Evolutionary conservation across 768 basidiomycete species (phyloP).

Genomic region (Pleurotus platypus): DNA sequence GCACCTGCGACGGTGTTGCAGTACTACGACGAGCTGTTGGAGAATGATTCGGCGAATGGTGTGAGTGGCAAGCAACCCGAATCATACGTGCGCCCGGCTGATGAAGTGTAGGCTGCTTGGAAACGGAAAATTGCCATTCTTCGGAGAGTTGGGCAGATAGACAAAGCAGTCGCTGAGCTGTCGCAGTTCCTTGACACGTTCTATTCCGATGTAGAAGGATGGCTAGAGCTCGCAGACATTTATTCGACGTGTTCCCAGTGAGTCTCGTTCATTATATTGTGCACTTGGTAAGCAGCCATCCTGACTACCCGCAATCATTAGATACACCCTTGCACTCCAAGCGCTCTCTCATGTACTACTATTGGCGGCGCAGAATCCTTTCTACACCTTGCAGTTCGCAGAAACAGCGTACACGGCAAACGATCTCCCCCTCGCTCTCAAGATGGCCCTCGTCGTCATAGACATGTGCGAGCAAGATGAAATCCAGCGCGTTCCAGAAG

Average conservation of each 20-base stretch:
- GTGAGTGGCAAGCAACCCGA: conserved; percentile 38
- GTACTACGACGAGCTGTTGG: conserved; percentile 65
- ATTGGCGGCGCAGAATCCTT: conserved; percentile 83
- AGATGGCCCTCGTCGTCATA: conserved; percentile 72
- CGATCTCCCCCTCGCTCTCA: conserved; percentile 73
- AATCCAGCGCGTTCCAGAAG: conserved; percentile 38
- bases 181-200: conserved; percentile 77
- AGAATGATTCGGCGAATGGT: conserved; percentile 63
- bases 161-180: conserved; percentile 70
- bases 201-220: conserved; percentile 84
- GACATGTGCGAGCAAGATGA: conserved; percentile 73
- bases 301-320: conserved; percentile 21
- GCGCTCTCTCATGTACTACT: conserved; percentile 79
- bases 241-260: conserved; percentile 76
- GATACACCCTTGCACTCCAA: conserved; percentile 71
- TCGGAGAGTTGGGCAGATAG: conserved; percentile 54
- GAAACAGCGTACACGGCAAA: conserved; percentile 83
- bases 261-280: conserved; percentile 18
- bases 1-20: conserved; percentile 51
- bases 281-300: neutral
- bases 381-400: conserved; percentile 78
- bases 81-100: neutral
- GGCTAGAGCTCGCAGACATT: conserved; percentile 82
- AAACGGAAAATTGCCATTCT: conserved; percentile 80
- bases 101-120: conserved; percentile 54